Base-by-base conservation (phyloP, 768 basidiomycete species). In the Tulasnella sp. region DNA sequence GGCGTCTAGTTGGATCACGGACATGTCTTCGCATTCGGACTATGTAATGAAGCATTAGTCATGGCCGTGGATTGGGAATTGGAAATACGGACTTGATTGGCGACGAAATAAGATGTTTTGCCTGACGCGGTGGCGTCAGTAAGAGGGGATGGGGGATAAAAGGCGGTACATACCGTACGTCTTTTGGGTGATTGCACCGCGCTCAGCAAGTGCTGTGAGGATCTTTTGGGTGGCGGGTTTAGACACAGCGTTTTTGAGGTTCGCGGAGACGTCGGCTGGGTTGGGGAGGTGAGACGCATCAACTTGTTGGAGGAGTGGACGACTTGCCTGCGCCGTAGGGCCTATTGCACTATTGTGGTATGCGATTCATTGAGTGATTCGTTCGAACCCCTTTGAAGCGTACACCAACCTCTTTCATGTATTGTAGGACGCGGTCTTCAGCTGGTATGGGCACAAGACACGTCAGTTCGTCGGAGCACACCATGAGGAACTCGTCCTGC, bases 201-300 rank as follows among this genome's bases (percentile, higher is more conserved):
- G 89, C 62, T 93, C 92, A n/a, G 92, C 83, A 15, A 94, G 76
- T 0, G 80, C 71, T 2, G 78, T 70, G 12, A 94, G 74, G 43
- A 93, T 84, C 71, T 94, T 96, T 66, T 90, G 88, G 0, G 83
- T 82, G 2, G 82, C 74, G 1, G 87, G 71, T 67, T 96, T 96
- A 6, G 87, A 81, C 4, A 94, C 82, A 8, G 83, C 83, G 49
- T 87, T 87, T 69, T 93, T 93, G 29, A 96, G 71, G 69, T 96
- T 96, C 8, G 90, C 87, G 14, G 86, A 77, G 4, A 94, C 82
- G 67, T 96, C 91, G 34, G 92, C 90, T 59, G 59, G 3, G 25
- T 17, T 14, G 21, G 12, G 14, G 19, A 6, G 9, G 36, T n/a
- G 15, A 8, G n/a, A 9, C 21, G 37, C 14, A 31, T 43, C 34